These are phyloP conservation scores for Arthrocladium fulminans DNA, from an alignment of 2,329 filamentous ascomycete species.

Conservation along the genomic window DNA sequence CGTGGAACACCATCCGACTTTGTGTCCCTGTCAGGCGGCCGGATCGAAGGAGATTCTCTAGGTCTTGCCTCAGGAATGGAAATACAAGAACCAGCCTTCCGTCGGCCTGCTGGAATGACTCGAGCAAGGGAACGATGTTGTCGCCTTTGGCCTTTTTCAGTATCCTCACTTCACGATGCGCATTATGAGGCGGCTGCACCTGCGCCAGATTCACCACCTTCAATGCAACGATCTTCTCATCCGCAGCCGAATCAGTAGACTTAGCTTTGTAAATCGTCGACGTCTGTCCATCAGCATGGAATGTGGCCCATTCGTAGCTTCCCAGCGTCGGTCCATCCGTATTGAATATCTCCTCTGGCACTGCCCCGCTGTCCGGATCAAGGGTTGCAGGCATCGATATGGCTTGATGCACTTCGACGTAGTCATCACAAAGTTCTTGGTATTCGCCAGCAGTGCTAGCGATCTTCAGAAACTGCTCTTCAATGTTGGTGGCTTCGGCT, in stretches of 20 bases:
- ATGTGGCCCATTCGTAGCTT: constrained; percentile 47
- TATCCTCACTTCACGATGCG: constrained; percentile 68
- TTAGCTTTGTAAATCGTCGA: constrained; percentile 71
- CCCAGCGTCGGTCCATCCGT: constrained; percentile 40
- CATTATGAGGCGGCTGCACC: constrained; percentile 72
- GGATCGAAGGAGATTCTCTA: constrained; percentile 56
- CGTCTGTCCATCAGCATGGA: constrained; percentile 61
- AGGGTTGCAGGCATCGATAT: constrained; percentile 23
- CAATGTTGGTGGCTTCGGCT: constrained; percentile 54
- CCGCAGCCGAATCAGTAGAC: constrained; percentile 26
- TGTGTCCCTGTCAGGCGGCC: constrained; percentile 28
- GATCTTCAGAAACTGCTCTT: constrained; percentile 54
- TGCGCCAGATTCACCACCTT: constrained; percentile 74
- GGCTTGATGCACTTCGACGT: constrained; percentile 28
- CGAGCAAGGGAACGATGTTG: constrained; percentile 58
- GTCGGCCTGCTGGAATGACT: constrained; percentile 60
- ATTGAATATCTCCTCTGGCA: constrained; percentile 23
- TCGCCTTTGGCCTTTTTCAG: constrained; percentile 44
- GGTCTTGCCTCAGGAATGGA: constrained; percentile 68
- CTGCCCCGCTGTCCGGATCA: constrained; percentile 16
- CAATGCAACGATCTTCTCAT: constrained; percentile 53
- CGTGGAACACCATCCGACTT: constrained; percentile 46
- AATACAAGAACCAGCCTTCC: constrained; percentile 72
- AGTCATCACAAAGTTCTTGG: constrained; percentile 34
- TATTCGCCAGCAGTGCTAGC: constrained; percentile 53